Evolutionary conservation across 1,284 basidiomycete species (phyloP).

Genomic region (Athelia psychrophila): DNA sequence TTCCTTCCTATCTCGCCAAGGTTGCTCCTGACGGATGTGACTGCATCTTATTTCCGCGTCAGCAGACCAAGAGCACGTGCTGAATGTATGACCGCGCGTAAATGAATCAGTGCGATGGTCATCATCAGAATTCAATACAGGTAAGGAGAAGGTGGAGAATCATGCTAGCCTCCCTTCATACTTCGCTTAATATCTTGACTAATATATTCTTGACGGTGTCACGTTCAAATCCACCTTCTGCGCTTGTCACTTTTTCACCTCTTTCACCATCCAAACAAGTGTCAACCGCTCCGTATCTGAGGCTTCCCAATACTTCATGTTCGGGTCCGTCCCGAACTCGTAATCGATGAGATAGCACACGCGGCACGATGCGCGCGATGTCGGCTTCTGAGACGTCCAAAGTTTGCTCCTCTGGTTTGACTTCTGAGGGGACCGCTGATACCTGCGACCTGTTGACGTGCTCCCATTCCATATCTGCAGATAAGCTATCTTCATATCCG

Average conservation of each 20-base stretch:
- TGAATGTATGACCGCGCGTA: neutral
- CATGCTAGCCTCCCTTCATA: constrained; percentile 24
- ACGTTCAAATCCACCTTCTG: constrained; percentile 9
- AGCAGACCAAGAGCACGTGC: too few species aligned
- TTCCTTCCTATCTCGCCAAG: too few species aligned
- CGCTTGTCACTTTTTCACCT: neutral
- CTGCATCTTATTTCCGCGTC: too few species aligned
- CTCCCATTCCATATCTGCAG: neutral
- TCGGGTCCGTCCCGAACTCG: constrained; percentile 62
- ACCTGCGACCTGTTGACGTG: constrained; percentile 7
- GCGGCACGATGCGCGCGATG: constrained; percentile 63
- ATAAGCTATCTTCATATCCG: neutral
- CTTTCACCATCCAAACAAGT: neutral
- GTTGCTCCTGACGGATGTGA: too few species aligned
- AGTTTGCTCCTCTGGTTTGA: neutral
- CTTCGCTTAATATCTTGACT: constrained; percentile 50
- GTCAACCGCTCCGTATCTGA: constrained; percentile 49
- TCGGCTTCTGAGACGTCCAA: constrained; percentile 71
- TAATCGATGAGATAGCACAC: constrained; percentile 69
- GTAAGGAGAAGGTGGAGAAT: too few species aligned
- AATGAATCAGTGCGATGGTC: constrained; percentile 11
- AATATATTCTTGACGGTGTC: constrained; percentile 58
- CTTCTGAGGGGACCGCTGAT: neutral
- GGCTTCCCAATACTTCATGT: constrained; percentile 64
- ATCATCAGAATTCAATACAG: too few species aligned